Evolutionary conservation across 805 yeast species (phyloP), one percentile per base, ranked within the genome.

Genomic region (Yamadazyma paraphyllophila): DNA sequence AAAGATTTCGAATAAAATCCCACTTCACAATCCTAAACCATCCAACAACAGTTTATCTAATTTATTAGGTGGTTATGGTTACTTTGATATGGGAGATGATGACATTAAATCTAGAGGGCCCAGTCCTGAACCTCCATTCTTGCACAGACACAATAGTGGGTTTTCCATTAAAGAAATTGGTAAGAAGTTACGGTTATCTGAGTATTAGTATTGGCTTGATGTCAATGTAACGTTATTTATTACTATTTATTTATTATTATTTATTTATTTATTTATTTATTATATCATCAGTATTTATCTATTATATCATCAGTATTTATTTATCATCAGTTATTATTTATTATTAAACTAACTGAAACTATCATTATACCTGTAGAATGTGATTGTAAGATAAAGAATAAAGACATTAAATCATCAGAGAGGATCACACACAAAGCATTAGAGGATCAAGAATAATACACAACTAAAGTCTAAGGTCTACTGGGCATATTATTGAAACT

Each of bases 141-240:
- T 62, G 52, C 59, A 64, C 46, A 62, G 70, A 49, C 56, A 60
- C 49, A 69, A 67, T 36, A 61, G 70, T 45, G 69, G 69, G 12
- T 67, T 69, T 50, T 63, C 77, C 11, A 57, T 75, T 30, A 60
- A 81, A 43, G 86, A 83, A 49, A 80, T 83, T 51, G 88, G 85
- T 37, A 76, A 82, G 57, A 83, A 83, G 62, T 62, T 83, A 50
- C 63, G 87, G 47, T 67, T 83, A 39, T 77, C 85, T 2, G 88
- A 83, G 58, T 82, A 82, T 52, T 83, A 62, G 59, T 17, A 4
- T 25, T 14, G 40, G 24, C 43, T 17, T 42, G 45, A 29, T 30
- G 33, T 15, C 32, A 12, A 25, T 25, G 12, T 25, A 8, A 37
- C 14, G 31, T 37, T 44, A 47, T 48, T 50, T 26, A 37, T 37